These are phyloP conservation scores for Aspergillus fumigatiaffinis DNA, from an alignment of 2,329 filamentous ascomycete genomes.

Conservation along the genomic window DNA sequence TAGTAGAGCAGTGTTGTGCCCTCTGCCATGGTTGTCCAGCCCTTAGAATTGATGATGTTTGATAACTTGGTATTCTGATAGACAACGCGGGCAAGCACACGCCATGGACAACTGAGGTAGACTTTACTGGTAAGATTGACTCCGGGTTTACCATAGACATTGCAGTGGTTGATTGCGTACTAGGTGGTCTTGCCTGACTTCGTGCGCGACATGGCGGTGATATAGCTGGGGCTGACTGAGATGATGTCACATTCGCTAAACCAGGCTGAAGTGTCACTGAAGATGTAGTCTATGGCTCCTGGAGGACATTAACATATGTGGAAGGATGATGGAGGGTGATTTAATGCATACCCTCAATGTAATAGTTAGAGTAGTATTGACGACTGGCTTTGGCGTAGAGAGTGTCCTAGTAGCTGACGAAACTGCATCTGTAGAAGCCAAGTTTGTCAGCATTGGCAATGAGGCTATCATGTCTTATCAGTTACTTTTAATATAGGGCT, in stretches of 20 bases:
- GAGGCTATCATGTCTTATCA: slow-evolving; percentile 9
- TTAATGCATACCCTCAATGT: slow-evolving; percentile 24
- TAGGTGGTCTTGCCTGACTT: slow-evolving; percentile 20
- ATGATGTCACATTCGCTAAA: slow-evolving; percentile 30
- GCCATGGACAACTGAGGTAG: slow-evolving; percentile 33
- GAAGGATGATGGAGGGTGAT: too few species aligned
- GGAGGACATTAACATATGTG: neutral
- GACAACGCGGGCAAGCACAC: slow-evolving; percentile 30
- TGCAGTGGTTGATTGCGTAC: slow-evolving; percentile 32
- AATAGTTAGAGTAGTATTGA: slow-evolving; percentile 33
- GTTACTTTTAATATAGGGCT: neutral
- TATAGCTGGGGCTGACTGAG: slow-evolving; percentile 27
- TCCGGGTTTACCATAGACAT: slow-evolving; percentile 18
- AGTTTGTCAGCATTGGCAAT: slow-evolving; percentile 28
- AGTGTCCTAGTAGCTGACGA: slow-evolving; percentile 34
- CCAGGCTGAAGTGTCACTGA: slow-evolving; percentile 29
- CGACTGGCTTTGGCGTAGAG: slow-evolving; percentile 31
- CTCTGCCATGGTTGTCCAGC: slow-evolving; percentile 31
- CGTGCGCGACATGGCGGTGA: slow-evolving; percentile 30
- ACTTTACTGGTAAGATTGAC: slow-evolving; percentile 19
- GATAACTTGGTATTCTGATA: slow-evolving; percentile 28
- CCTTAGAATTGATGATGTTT: slow-evolving; percentile 27
- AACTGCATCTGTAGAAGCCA: slow-evolving; percentile 34
- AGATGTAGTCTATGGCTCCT: slow-evolving; percentile 36
- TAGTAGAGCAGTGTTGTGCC: slow-evolving; percentile 29